phyloP scores from a whole-genome alignment of 805 yeast species.

The Alloascoidea africana region DNA sequence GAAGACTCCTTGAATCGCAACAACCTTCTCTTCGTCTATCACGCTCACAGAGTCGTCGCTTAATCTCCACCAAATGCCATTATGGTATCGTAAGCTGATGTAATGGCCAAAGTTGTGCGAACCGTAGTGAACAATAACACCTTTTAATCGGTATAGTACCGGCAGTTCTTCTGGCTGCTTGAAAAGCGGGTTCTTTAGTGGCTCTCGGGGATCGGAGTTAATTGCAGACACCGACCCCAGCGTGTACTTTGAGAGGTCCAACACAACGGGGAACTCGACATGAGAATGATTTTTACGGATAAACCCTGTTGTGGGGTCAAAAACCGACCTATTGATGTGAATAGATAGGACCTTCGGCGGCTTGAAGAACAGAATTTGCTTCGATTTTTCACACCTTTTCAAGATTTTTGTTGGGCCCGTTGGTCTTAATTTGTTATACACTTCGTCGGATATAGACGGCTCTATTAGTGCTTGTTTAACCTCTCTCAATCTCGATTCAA shows the following conservation, averaged over 20 bases:
- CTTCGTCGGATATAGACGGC: constrained; percentile 67
- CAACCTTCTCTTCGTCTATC: constrained; percentile 68
- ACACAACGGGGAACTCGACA: constrained; percentile 56
- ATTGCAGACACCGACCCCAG: constrained; percentile 48
- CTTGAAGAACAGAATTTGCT: constrained; percentile 64
- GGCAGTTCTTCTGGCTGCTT: background rate
- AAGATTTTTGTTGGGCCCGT: constrained; percentile 39
- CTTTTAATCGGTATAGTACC: constrained; percentile 50
- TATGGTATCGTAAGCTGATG: constrained; percentile 57
- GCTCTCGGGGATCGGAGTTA: constrained; percentile 65
- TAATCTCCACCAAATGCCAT: constrained; percentile 92
- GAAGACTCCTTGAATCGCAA: constrained; percentile 73
- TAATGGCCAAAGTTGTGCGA: constrained; percentile 97
- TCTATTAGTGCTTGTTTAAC: constrained; percentile 39
- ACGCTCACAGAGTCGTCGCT: constrained; percentile 81
- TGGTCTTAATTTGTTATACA: constrained; percentile 57
- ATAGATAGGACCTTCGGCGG: constrained; percentile 75
- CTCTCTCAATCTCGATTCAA: constrained; percentile 29
- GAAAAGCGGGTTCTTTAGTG: constrained; percentile 34
- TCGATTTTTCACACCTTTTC: constrained; percentile 65
- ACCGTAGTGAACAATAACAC: constrained; percentile 88
- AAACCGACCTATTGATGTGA: constrained; percentile 87
- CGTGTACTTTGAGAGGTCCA: constrained; percentile 56
- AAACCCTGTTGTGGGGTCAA: constrained; percentile 73
- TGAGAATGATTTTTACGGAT: constrained; percentile 74